Percentiles rank a stretch among this genome's conserved stretches.
phyloP scores from a whole-genome alignment of 2,329 filamentous ascomycete species.

The Aureobasidium sp. region DNA sequence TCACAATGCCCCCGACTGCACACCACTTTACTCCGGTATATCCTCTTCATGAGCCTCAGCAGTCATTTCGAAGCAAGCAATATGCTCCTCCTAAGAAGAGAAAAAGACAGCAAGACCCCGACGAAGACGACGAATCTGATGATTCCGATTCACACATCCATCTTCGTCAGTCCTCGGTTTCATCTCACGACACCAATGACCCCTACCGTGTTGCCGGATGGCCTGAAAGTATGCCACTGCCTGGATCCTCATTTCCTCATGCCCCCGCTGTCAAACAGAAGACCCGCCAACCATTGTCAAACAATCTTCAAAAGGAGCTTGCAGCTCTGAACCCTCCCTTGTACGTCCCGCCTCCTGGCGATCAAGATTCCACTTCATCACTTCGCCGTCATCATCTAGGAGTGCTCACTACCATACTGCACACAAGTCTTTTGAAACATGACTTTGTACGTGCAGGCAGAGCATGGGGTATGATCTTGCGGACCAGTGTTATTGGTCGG shows the following conservation, averaged over 20 bases:
- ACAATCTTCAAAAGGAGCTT: conserved; percentile 33
- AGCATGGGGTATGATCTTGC: conserved; percentile 67
- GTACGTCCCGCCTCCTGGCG: conserved; percentile 24
- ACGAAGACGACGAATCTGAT: conserved; percentile 16
- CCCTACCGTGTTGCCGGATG: conserved; percentile 36
- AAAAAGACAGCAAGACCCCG: conserved; percentile 16
- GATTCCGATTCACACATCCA: conserved; percentile 25
- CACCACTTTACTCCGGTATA: conserved; percentile 16
- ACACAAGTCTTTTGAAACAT: conserved; percentile 62
- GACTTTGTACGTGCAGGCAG: conserved; percentile 66
- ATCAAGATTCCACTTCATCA: conserved; percentile 21
- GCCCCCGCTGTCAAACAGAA: conserved; percentile 24
- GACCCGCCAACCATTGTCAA: conserved; percentile 16
- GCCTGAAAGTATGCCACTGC: conserved; percentile 32
- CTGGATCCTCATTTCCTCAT: conserved; percentile 40
- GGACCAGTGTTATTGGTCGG: conserved; percentile 50
- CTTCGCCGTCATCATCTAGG: conserved; percentile 53
- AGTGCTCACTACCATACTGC: conserved; percentile 61
- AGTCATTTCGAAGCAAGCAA: conserved; percentile 15
- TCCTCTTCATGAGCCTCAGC: conserved; percentile 8
- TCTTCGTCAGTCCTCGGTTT: background rate
- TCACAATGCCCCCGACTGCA: conserved; percentile 12
- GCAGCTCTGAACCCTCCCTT: conserved; percentile 37
- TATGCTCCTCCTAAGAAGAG: conserved; percentile 19
- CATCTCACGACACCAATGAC: conserved; percentile 26